Evolutionary conservation across 805 yeast species (phyloP), one percentile per base, ranked within the genome.

Genomic region (Sugiyamaella valdiviana): DNA sequence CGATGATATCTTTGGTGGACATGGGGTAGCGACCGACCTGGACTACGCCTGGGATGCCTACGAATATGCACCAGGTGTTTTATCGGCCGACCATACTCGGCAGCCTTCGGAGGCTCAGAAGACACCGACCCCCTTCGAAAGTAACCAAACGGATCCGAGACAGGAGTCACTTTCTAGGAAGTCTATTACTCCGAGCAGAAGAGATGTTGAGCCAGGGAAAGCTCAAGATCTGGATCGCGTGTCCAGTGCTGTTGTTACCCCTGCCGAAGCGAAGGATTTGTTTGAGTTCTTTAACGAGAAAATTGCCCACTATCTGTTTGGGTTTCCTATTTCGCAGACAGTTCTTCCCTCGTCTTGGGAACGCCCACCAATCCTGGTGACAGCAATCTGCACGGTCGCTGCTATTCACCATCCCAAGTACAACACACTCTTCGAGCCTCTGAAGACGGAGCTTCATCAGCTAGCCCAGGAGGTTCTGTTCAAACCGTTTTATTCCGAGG

Each of bases 261-360:
- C 65, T 32, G 62, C 58, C 0, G 70, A 75, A 21, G 66, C 66
- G 0, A 59, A 62, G n/a, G 75, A 71, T 26, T 64, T 81, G 14
- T 77, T 80, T 52, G 55, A 61, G 12, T 76, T 69, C 49, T 82
- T 82, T 57, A 75, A 78, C 52, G 61, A 69, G 1, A 73, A 79
- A 47, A 77, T 82, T 26, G 69, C 83, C 1, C 80, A 81, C 9
- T 85, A 81, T 56, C 64, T 82, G 40, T 81, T 80, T 68, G 89
- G 88, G 0, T 82, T 82, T 60, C 78, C 74, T 39, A 67, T 81
- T 2, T 69, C 79, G 0, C 66, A 72, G 41, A 71, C 78, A 45
- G 66, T 75, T 1, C 72, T 77, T 3, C 74, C 73, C 6, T 63
- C 62, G 2, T 65, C 79, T 6, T 80, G 85, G 82, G 62, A 66